phyloP scores from a whole-genome alignment of 176 grass and related monocot species.

The Alopecurus myosuroides region DNA sequence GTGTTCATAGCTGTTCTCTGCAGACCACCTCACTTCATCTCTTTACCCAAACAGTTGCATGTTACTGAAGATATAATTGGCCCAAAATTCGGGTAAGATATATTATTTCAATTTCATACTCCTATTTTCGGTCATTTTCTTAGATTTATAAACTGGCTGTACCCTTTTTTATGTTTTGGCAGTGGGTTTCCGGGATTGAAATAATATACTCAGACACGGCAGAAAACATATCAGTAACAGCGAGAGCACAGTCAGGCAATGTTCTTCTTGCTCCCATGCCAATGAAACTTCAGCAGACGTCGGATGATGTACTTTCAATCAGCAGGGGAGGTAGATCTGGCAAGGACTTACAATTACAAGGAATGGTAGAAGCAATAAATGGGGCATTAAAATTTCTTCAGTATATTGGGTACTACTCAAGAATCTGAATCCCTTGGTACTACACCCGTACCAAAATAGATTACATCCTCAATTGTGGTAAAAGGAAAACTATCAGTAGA shows the following conservation, averaged over 20 bases:
- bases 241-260: constrained; percentile 53
- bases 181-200: constrained; percentile 63
- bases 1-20: constrained; percentile 68
- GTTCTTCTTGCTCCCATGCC: constrained; percentile 58
- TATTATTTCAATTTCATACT: not conserved
- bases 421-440: not conserved
- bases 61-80: constrained; percentile 69
- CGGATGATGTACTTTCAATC: constrained; percentile 35
- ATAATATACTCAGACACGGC: constrained; percentile 55
- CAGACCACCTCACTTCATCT: constrained; percentile 80
- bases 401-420: constrained; percentile 60
- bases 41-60: constrained; percentile 59
- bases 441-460: not conserved
- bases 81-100: constrained; percentile 62
- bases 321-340: constrained; percentile 28
- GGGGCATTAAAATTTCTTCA: constrained; percentile 52
- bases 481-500: not conserved
- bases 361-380: constrained; percentile 55
- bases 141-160: not conserved
- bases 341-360: constrained; percentile 48
- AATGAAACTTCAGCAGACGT: constrained; percentile 51
- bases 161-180: constrained; percentile 2
- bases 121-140: not conserved
- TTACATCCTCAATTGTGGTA: not conserved
- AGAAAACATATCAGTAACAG: constrained; percentile 77